These are phyloP conservation scores for Gamarada debralockiae DNA, from an alignment of 495 filamentous ascomycete genomes.

Conservation along the genomic window DNA sequence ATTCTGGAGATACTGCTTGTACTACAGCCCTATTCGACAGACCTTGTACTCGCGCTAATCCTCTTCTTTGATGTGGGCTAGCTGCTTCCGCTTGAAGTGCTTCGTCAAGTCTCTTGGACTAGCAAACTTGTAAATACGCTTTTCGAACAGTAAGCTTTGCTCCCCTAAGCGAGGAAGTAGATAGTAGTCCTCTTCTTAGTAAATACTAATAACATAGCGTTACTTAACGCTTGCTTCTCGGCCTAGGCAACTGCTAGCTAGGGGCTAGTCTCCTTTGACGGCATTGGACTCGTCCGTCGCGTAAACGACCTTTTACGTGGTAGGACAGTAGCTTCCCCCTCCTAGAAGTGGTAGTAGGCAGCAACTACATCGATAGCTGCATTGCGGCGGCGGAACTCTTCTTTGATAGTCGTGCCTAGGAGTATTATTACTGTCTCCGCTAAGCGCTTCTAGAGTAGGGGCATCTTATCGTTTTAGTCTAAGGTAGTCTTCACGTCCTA, in stretches of 20 bases:
- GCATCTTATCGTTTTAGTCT: constrained; percentile 15
- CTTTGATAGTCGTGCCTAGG: constrained; percentile 28
- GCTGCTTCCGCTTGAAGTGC: constrained; percentile 39
- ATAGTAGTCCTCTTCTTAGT: constrained; percentile 30
- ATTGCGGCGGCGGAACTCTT: constrained; percentile 30
- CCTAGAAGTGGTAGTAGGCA: constrained; percentile 31
- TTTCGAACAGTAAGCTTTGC: constrained; percentile 24
- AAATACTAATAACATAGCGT: constrained; percentile 28
- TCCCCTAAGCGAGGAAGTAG: constrained; percentile 38
- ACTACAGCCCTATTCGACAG: constrained; percentile 19
- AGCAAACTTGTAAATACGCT: constrained; percentile 28
- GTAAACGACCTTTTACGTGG: constrained; percentile 25
- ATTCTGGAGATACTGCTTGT: constrained; percentile 23
- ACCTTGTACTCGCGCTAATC: constrained; percentile 19
- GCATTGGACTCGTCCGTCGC: constrained; percentile 13
- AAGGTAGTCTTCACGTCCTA: constrained; percentile 23
- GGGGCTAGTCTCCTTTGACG: constrained; percentile 14
- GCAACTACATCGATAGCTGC: constrained; percentile 32
- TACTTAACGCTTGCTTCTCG: constrained; percentile 27
- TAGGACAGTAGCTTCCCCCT: constrained; percentile 26
- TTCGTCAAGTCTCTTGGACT: constrained; percentile 35
- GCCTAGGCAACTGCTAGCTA: constrained; percentile 17
- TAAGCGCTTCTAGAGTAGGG: constrained; percentile 26
- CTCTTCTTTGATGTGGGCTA: constrained; percentile 26
- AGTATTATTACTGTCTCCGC: constrained; percentile 30